Conservation (phyloP, 169 alveolate genomes). For the Perkinsus chesapeaki region DNA sequence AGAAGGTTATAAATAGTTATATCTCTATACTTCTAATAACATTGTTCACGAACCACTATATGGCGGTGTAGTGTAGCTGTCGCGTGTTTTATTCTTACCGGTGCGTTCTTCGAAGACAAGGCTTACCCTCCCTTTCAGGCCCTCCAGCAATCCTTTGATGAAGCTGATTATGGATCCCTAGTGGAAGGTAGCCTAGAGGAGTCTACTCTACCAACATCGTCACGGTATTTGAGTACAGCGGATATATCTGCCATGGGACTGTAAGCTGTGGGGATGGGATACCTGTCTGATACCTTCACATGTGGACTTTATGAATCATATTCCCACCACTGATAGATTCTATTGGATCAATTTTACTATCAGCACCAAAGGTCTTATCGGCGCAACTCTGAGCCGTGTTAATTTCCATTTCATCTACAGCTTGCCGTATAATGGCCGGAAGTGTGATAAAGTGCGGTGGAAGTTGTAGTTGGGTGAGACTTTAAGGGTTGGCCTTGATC, state of each 20-base stretch:
- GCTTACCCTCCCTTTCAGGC: no score
- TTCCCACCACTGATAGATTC: background rate
- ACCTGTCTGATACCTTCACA: no score
- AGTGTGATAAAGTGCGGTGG: no score
- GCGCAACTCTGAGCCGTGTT: no score
- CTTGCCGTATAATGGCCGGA: no score
- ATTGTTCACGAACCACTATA: background rate
- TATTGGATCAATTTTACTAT: no score
- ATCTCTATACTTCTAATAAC: background rate
- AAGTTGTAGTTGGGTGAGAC: no score
- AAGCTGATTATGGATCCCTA: background rate
- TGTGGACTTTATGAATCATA: no score
- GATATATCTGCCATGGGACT: background rate
- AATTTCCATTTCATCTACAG: no score
- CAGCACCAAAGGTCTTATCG: no score
- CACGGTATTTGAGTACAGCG: background rate
- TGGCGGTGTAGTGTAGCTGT: background rate
- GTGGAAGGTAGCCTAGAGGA: background rate
- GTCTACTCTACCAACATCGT: background rate
- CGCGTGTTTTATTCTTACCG: background rate
- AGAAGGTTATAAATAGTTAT: background rate
- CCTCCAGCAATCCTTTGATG: background rate
- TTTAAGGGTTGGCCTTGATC: no score
- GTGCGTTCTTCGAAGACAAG: no score
- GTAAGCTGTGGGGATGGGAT: background rate